These are phyloP conservation scores for Lodderomyces metapsilosis DNA, from an alignment of 1,139 yeast genomes.

Conservation along the genomic window DNA sequence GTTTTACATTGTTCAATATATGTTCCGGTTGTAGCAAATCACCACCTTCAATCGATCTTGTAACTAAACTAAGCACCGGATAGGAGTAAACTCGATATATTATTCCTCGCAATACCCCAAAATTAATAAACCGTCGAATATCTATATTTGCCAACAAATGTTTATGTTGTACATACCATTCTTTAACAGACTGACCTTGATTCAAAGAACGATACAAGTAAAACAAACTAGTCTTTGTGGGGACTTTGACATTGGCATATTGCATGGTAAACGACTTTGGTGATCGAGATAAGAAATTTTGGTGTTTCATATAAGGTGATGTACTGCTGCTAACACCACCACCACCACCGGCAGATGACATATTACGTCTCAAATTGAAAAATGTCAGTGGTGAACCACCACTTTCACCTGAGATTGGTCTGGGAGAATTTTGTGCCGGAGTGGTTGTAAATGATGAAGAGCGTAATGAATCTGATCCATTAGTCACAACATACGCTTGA, in stretches of 20 bases:
- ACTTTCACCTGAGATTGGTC: conserved; percentile 1
- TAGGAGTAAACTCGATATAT: conserved; percentile 78
- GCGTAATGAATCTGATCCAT: conserved; percentile 8
- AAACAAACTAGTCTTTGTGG: conserved; percentile 67
- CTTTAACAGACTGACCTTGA: conserved; percentile 74
- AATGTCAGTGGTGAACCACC: conserved; percentile 11
- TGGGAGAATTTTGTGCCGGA: conserved; percentile 6
- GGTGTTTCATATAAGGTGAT: conserved; percentile 16
- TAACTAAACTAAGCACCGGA: conserved; percentile 54
- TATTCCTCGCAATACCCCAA: conserved; percentile 80
- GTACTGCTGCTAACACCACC: conserved; percentile 15
- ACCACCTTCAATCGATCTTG: conserved; percentile 33
- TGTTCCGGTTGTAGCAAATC: conserved; percentile 29
- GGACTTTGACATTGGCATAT: conserved; percentile 35
- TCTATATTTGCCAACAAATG: conserved; percentile 64
- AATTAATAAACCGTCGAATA: conserved; percentile 77
- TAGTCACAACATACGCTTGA: conserved; percentile 68
- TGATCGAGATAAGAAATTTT: conserved; percentile 11
- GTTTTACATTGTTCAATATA: conserved; percentile 23
- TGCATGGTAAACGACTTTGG: conserved; percentile 7
- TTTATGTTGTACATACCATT: conserved; percentile 73
- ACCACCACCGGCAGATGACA: too few relatives aligned
- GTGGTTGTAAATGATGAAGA: conserved; percentile 10
- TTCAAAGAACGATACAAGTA: conserved; percentile 73
- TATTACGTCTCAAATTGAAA: conserved; percentile 10